These are phyloP conservation scores for Chimonanthus praecox DNA, from an alignment of 164 flowering plant genomes.

Conservation along the genomic window DNA sequence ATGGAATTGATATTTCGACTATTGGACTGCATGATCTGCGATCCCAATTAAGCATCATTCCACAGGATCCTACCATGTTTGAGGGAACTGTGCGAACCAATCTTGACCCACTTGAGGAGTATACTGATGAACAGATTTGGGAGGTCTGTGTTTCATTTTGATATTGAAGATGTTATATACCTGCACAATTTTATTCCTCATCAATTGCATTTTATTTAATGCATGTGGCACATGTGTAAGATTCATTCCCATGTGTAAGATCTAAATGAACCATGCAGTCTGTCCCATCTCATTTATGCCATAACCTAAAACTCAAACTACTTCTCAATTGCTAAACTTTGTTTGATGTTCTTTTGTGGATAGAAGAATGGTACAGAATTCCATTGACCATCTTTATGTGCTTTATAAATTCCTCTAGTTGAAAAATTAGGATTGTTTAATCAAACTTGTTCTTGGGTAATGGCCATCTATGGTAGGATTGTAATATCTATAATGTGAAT, in stretches of 20 bases:
- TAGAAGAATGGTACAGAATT: neutral
- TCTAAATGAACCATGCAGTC: neutral
- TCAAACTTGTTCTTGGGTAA: too few relatives aligned
- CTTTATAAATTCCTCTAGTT: neutral
- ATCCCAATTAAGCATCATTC: conserved; percentile 71
- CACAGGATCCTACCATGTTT: conserved; percentile 91
- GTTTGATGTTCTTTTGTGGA: too few relatives aligned
- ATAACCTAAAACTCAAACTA: neutral
- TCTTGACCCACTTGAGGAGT: conserved; percentile 74
- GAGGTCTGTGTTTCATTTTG: conserved; percentile 42
- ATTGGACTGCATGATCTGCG: conserved; percentile 80
- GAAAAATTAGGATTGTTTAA: too few relatives aligned
- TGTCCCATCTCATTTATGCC: too few relatives aligned
- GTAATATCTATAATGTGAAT: too few relatives aligned
- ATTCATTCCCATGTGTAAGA: neutral
- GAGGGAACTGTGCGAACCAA: conserved; percentile 77
- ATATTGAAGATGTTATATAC: neutral
- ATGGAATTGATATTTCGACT: conserved; percentile 47
- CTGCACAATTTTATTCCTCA: neutral
- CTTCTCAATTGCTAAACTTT: too few relatives aligned
- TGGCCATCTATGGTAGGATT: too few relatives aligned
- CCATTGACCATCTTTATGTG: neutral
- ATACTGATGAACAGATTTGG: conserved; percentile 74
- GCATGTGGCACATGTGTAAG: neutral
- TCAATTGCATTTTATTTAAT: neutral